Evolutionary conservation across 2,329 filamentous ascomycete genomes (phyloP).

Genomic region (Parafenestella ontariensis): DNA sequence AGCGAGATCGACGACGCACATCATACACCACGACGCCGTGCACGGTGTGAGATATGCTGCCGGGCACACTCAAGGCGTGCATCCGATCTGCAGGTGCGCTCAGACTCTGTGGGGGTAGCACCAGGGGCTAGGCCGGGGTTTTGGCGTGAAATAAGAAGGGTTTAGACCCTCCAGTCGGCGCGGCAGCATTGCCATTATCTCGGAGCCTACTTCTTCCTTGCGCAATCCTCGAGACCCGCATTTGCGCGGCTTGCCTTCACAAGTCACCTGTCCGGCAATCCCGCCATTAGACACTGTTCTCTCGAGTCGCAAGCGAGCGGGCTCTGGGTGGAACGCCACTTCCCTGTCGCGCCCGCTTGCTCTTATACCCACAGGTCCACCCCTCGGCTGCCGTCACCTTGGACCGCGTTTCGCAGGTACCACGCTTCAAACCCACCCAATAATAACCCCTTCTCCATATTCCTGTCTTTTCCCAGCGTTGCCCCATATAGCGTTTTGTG

Average conservation of each 20-base stretch:
- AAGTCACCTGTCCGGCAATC: conserved; percentile 2
- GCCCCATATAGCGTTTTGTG: conserved; percentile 18
- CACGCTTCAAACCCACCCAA: not conserved
- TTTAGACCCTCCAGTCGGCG: conserved; percentile 12
- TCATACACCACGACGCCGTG: conserved; percentile 7
- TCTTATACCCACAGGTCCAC: conserved; percentile 1
- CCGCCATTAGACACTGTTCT: conserved; percentile 9
- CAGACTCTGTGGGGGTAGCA: conserved; percentile 25
- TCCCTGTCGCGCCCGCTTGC: conserved; percentile 1
- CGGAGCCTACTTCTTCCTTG: conserved; percentile 20
- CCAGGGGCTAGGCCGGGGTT: conserved; percentile 17
- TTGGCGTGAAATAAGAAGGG: conserved; percentile 15
- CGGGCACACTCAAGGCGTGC: conserved; percentile 16
- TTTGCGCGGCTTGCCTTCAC: conserved; percentile 13
- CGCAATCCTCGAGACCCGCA: conserved; percentile 18
- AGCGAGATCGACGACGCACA: conserved; percentile 15
- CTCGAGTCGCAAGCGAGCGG: conserved; percentile 7
- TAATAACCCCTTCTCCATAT: not conserved
- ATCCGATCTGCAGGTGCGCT: conserved; percentile 32
- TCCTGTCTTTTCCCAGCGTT: not conserved
- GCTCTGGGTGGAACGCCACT: conserved; percentile 12
- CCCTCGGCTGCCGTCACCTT: not conserved
- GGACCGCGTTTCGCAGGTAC: not conserved
- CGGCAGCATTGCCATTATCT: conserved; percentile 15
- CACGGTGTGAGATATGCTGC: conserved; percentile 2